Conservation (phyloP, 148 eudicot species). For the Heliamphora exappendiculata region DNA sequence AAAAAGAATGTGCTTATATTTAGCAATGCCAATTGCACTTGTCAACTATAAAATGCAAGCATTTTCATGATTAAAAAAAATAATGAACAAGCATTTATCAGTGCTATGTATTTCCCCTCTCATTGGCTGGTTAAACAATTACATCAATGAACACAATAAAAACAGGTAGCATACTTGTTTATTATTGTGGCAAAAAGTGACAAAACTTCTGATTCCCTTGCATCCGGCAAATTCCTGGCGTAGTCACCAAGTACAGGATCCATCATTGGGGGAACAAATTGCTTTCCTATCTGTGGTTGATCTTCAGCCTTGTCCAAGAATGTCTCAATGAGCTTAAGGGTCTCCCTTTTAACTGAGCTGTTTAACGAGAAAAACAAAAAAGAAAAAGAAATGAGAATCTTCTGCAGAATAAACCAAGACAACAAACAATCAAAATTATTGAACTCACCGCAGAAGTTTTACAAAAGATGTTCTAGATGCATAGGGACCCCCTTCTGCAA, state of each 20-base stretch:
- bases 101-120: neutral
- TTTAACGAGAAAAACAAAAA: constrained; percentile 11
- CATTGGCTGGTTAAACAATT: no score
- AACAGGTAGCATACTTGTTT: constrained; percentile 56
- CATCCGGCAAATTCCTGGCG: constrained; percentile 96
- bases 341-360: constrained; percentile 97
- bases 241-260: constrained; percentile 98
- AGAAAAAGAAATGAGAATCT: constrained; percentile 5
- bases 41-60: no score
- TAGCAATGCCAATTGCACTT: no score
- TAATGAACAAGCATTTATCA: neutral
- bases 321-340: constrained; percentile 92
- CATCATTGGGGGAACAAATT: constrained; percentile 99
- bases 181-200: constrained; percentile 95
- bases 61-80: no score
- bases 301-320: constrained; percentile 97
- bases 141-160: neutral
- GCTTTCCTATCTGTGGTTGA: constrained; percentile 89
- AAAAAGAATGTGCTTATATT: no score
- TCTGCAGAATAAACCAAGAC: neutral
- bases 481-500: constrained; percentile 85
- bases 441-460: constrained; percentile 76
- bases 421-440: neutral
- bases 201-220: constrained; percentile 96
- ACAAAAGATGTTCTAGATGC: constrained; percentile 83